A percentile compares a stretch with the other conserved stretches of the same genome.
These are phyloP conservation scores for Xylariales sp. DNA, from an alignment of 2,329 filamentous ascomycete species.

Conservation along the genomic window DNA sequence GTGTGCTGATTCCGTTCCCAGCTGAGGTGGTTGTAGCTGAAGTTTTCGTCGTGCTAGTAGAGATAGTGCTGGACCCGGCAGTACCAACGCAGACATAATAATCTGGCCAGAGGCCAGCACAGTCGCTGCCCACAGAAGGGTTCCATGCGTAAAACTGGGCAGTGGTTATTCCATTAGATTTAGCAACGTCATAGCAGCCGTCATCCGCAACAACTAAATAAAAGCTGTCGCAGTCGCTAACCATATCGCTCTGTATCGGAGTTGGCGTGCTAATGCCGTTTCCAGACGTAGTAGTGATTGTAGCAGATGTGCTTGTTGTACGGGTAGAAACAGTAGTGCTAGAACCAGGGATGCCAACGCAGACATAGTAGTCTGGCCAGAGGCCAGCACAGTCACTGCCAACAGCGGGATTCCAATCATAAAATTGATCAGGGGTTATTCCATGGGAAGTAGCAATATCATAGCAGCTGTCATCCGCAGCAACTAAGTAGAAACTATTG, in stretches of 20 bases:
- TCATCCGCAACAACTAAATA: constrained; percentile 32
- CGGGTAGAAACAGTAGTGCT: constrained; percentile 3
- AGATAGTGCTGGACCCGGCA: constrained; percentile 1
- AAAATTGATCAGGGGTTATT: constrained; percentile 36
- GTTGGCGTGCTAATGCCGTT: constrained; percentile 25
- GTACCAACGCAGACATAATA: constrained; percentile 18
- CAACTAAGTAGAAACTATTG: constrained; percentile 32
- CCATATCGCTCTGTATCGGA: constrained; percentile 20
- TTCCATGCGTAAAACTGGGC: constrained; percentile 40
- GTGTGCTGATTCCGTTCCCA: constrained; percentile 16
- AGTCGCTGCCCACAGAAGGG: constrained; percentile 14
- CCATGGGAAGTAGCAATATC: constrained; percentile 35
- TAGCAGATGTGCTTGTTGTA: background rate
- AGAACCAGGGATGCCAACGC: constrained; percentile 14
- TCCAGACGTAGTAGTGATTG: constrained; percentile 9
- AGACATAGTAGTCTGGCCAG: constrained; percentile 18
- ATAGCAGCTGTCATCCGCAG: constrained; percentile 34
- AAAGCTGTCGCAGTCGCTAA: constrained; percentile 30
- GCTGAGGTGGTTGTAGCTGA: constrained; percentile 7
- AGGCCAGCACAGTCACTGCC: constrained; percentile 9
- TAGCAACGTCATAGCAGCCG: constrained; percentile 35
- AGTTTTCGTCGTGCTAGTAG: constrained; percentile 7
- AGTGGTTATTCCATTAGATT: constrained; percentile 34
- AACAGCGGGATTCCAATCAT: constrained; percentile 35
- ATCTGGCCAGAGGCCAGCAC: constrained; percentile 15